phyloP scores from a whole-genome alignment of 169 alveolate genomes.

The Neospora caninum region DNA sequence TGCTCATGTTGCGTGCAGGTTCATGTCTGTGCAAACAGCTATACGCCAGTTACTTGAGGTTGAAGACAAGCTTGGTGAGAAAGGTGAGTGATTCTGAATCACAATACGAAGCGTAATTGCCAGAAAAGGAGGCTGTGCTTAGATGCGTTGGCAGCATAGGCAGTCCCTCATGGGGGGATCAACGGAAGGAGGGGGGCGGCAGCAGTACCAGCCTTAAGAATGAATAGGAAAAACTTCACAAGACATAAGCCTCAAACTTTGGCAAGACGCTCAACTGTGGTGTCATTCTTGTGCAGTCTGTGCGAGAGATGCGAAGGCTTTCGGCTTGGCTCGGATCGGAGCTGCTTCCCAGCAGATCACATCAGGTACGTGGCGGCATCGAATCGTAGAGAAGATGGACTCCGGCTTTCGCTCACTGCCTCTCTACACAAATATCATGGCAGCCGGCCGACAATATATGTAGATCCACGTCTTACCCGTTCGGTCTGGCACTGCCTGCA shows the following conservation, averaged over 20 bases:
- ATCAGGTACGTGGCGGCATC: conserved; percentile 42
- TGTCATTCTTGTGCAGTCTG: not conserved
- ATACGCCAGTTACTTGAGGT: conserved; percentile 67
- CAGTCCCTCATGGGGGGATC: not conserved
- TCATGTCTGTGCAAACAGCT: conserved; percentile 65
- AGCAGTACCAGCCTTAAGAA: not conserved
- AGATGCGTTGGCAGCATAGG: not conserved
- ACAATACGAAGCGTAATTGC: not conserved
- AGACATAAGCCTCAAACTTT: not conserved
- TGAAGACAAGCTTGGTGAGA: conserved; percentile 27
- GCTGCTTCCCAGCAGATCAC: conserved; percentile 60
- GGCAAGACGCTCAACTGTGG: not conserved
- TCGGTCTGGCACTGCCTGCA: not conserved
- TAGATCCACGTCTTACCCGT: not conserved
- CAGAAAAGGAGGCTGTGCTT: not conserved
- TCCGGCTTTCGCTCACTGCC: not conserved
- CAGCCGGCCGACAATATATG: not conserved
- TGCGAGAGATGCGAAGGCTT: conserved; percentile 37
- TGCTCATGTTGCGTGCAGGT: conserved; percentile 49
- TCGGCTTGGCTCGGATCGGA: conserved; percentile 72
- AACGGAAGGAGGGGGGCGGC: not conserved
- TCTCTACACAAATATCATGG: not conserved
- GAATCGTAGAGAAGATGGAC: not conserved
- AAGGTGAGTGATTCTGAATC: conserved; percentile 22
- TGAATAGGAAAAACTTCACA: not conserved